Base-by-base conservation (phyloP, 768 basidiomycete genomes). In the Boletellus emodensis region DNA sequence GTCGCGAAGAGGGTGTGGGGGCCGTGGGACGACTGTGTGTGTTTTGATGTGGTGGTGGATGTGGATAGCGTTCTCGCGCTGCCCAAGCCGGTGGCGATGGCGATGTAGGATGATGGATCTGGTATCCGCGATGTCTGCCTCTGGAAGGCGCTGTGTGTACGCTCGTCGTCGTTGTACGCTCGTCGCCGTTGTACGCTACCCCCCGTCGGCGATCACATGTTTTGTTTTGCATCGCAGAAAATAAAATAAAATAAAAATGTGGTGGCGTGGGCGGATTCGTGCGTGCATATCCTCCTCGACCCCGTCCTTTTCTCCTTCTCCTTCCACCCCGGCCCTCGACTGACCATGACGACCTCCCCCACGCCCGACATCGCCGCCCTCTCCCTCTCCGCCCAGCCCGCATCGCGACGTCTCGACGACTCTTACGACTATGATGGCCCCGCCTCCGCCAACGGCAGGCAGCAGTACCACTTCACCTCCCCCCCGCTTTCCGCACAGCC, bases 331-430 rank as follows among this genome's bases (percentile, higher is more conserved):
- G 20, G 20, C 54, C 40, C 47, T 48, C 50, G 51, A 40, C 46
- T 48, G 52, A 79, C 82, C 79, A 91, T 91, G 88, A 85, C 87
- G 62, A 83, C 72, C 66, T 81, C 87, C 59, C 84, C 88, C 30
- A 72, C 78, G 36, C 88, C 89, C 56, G 87, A 90, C 74, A 81
- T 92, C 60, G 82, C 85, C 44, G 75, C 85, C 58, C 72, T 91
- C 64, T 84, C 87, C 62, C 81, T 90, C 69, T 79, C 79, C 71
- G 75, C 80, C 42, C 72, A 72, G 62, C 64, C 74, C 55, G 74
- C 80, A 55, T 83, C 81, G 71, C 85, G 81, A 84, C 87, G 86
- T 80, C 81, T 85, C 77, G 81, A 90, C 75, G 88, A 91, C 70
- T 72, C 75, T 84, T 88, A 88, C 73, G 86, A 90, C 76, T 89